These are phyloP conservation scores for Yamadazyma atlantica DNA, from an alignment of 1,139 yeast genomes.

Conservation along the genomic window DNA sequence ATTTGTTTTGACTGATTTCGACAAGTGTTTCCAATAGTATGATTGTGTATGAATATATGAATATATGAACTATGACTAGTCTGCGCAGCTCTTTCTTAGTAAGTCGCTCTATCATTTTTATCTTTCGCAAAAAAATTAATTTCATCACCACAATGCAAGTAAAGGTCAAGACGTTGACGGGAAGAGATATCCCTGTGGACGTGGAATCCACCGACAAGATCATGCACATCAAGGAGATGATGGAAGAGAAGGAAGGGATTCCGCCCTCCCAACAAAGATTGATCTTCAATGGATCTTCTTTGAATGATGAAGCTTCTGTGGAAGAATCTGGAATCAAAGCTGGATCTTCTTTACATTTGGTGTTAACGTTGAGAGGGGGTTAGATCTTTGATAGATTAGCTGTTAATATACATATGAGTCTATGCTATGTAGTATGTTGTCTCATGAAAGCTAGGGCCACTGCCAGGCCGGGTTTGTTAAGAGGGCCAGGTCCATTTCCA, in stretches of 20 bases:
- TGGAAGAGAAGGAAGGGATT: conserved; percentile 96
- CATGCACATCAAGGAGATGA: conserved; percentile 81
- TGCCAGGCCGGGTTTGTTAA: too few relatives aligned
- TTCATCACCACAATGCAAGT: conserved; percentile 52
- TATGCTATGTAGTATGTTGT: too few relatives aligned
- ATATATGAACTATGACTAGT: too few relatives aligned
- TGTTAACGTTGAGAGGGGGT: conserved; percentile 89
- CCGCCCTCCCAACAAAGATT: conserved; percentile 96
- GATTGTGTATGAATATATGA: too few relatives aligned
- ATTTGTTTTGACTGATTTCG: too few relatives aligned
- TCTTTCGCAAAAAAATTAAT: too few relatives aligned
- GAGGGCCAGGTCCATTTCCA: too few relatives aligned
- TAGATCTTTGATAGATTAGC: too few relatives aligned
- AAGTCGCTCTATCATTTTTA: too few relatives aligned
- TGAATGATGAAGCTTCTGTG: conserved; percentile 76
- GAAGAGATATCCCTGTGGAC: conserved; percentile 82
- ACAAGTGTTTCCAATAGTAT: too few relatives aligned
- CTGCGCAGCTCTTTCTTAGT: too few relatives aligned
- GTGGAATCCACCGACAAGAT: conserved; percentile 76
- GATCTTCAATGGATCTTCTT: conserved; percentile 87
- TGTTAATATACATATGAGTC: not conserved
- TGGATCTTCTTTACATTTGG: conserved; percentile 86
- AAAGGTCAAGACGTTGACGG: conserved; percentile 74
- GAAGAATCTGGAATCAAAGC: conserved; percentile 64
- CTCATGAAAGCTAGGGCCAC: too few relatives aligned